phyloP scores from a whole-genome alignment of 768 basidiomycete species.

The Rhodotorula taiwanensis region DNA sequence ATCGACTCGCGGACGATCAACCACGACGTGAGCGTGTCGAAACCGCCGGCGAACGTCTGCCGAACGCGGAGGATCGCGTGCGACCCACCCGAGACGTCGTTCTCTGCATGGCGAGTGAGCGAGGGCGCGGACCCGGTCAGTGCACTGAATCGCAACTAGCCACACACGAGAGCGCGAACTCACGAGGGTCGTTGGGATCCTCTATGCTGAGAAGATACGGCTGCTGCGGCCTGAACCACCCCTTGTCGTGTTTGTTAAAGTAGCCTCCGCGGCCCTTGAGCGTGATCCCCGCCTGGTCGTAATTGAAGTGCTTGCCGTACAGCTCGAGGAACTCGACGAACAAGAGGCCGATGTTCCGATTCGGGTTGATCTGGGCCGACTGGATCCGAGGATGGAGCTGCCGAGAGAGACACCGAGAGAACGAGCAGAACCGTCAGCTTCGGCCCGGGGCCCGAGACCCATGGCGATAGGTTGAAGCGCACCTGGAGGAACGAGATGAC shows the following conservation, averaged over 20 bases:
- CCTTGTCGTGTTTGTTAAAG: slow-evolving; percentile 69
- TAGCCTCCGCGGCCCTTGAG: slow-evolving; percentile 81
- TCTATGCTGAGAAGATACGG: slow-evolving; percentile 68
- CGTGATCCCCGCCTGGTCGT: slow-evolving; percentile 63
- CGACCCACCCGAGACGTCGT: slow-evolving; percentile 86
- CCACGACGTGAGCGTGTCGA: slow-evolving; percentile 60
- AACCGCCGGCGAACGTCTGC: slow-evolving; percentile 71
- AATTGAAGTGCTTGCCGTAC: slow-evolving; percentile 88
- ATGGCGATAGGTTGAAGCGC: neutral
- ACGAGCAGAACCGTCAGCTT: no score
- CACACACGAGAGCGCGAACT: slow-evolving; percentile 46
- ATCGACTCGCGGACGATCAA: slow-evolving; percentile 48
- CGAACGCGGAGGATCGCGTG: slow-evolving; percentile 75
- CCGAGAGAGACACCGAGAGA: no score
- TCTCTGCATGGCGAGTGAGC: slow-evolving; percentile 52
- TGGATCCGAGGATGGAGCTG: slow-evolving; percentile 93
- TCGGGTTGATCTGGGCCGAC: slow-evolving; percentile 74
- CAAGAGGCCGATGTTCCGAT: slow-evolving; percentile 83
- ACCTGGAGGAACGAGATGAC: slow-evolving; percentile 90
- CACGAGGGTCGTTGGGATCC: slow-evolving; percentile 83
- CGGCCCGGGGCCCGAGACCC: neutral
- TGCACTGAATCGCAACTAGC: neutral
- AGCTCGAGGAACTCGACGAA: slow-evolving; percentile 96
- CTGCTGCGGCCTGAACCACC: slow-evolving; percentile 60
- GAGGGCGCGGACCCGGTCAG: neutral